Percentiles rank a stretch among this genome's conserved stretches.
Conservation (phyloP, 2,329 filamentous ascomycete genomes). For the Ceratocystis harringtonii region DNA sequence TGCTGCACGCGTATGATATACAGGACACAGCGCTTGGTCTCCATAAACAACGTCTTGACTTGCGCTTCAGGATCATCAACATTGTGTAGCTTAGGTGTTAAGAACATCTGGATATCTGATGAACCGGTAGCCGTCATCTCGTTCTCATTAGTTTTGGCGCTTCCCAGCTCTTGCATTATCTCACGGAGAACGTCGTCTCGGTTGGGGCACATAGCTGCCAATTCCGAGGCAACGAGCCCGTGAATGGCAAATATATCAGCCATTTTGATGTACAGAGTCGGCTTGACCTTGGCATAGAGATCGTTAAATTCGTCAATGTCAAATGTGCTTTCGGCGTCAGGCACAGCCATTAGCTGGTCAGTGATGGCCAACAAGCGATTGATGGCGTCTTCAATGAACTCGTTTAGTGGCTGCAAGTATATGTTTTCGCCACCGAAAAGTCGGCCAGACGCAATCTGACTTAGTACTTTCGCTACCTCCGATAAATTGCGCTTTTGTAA, state of each 20-base stretch:
- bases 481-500: constrained; percentile 83
- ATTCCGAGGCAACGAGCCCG: constrained; percentile 66
- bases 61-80: constrained; percentile 86
- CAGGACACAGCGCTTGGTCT: constrained; percentile 90
- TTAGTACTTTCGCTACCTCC: constrained; percentile 81
- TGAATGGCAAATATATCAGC: constrained; percentile 94
- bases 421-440: constrained; percentile 90
- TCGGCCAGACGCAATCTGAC: constrained; percentile 75
- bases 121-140: constrained; percentile 79
- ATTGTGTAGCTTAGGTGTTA: constrained; percentile 80
- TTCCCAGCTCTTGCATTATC: constrained; percentile 84
- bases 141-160: constrained; percentile 88
- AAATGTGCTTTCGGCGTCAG: constrained; percentile 78
- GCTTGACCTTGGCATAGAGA: constrained; percentile 88
- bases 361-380: constrained; percentile 64
- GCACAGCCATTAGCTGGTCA: constrained; percentile 63
- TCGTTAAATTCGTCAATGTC: constrained; percentile 99
- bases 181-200: constrained; percentile 82
- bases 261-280: constrained; percentile 98
- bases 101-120: constrained; percentile 77
- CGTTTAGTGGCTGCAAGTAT: constrained; percentile 88
- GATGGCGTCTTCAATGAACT: constrained; percentile 73
- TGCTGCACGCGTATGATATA: constrained; percentile 97
- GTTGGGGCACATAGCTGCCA: constrained; percentile 59
- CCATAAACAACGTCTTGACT: constrained; percentile 87